Evolutionary conservation across 1,139 yeast species (phyloP).

Genomic region (Zygoascus sp.): DNA sequence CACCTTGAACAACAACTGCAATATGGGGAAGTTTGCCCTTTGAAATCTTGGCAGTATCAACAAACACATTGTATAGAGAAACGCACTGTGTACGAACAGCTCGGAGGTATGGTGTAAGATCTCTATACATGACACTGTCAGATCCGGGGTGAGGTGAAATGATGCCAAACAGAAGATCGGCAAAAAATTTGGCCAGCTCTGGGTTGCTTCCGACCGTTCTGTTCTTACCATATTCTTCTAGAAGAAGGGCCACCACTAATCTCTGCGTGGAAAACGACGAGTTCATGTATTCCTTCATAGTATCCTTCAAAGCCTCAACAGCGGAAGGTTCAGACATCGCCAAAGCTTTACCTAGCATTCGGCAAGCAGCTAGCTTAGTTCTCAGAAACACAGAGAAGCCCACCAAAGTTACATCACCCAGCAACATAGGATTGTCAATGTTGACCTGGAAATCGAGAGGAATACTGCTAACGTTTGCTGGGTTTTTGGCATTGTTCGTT

Average conservation of each 20-base stretch:
- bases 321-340: constrained; percentile 47
- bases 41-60: constrained; percentile 69
- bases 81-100: constrained; percentile 85
- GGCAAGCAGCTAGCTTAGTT: constrained; percentile 72
- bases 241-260: constrained; percentile 59
- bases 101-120: constrained; percentile 79
- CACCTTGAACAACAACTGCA: constrained; percentile 91
- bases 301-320: constrained; percentile 15
- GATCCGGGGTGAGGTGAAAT: constrained; percentile 34
- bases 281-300: constrained; percentile 41
- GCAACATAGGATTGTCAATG: constrained; percentile 87
- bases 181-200: constrained; percentile 22
- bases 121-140: constrained; percentile 49
- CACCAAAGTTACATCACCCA: constrained; percentile 85
- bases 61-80: constrained; percentile 72
- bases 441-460: constrained; percentile 44
- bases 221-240: constrained; percentile 65
- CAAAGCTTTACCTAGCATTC: constrained; percentile 68
- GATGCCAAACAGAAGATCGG: constrained; percentile 39
- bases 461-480: constrained; percentile 15
- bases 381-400: constrained; percentile 71
- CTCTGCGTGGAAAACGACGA: constrained; percentile 80
- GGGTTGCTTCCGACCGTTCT: constrained; percentile 26
- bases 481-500: constrained; percentile 18
- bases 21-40: constrained; percentile 75